These are phyloP conservation scores for Lachancea mirantina DNA, from an alignment of 805 yeast genomes.

Conservation along the genomic window DNA sequence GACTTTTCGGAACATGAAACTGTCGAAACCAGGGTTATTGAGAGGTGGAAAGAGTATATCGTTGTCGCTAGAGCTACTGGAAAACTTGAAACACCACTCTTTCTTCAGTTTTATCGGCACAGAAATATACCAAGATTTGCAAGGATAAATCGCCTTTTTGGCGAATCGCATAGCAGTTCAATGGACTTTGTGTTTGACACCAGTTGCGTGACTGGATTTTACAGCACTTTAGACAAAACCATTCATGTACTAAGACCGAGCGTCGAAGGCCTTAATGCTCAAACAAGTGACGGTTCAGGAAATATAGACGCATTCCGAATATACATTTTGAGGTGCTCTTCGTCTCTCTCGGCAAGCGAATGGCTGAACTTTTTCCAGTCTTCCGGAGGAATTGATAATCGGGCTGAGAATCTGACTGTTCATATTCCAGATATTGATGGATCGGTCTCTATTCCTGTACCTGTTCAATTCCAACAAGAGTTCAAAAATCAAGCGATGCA, in stretches of 20 bases:
- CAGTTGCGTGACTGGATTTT: slow-evolving; percentile 41
- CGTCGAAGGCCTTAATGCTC: neutral
- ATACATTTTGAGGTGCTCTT: slow-evolving; percentile 51
- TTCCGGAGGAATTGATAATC: slow-evolving; percentile 38
- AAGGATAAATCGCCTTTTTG: slow-evolving; percentile 1
- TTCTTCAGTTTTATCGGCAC: slow-evolving; percentile 54
- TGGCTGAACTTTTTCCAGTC: slow-evolving; percentile 59
- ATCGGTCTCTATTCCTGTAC: slow-evolving; percentile 22
- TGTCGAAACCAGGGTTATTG: slow-evolving; percentile 49
- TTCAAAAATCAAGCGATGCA: slow-evolving; percentile 9
- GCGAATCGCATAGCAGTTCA: slow-evolving; percentile 13
- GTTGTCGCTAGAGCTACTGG: slow-evolving; percentile 66
- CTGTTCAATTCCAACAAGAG: slow-evolving; percentile 9
- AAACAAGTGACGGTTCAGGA: neutral
- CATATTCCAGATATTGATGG: slow-evolving; percentile 36
- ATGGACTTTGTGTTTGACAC: slow-evolving; percentile 29
- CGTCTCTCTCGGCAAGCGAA: slow-evolving; percentile 45
- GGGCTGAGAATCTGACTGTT: slow-evolving; percentile 40
- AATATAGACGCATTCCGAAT: slow-evolving; percentile 19
- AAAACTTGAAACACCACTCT: slow-evolving; percentile 42
- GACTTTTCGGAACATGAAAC: slow-evolving; percentile 44
- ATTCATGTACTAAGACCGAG: slow-evolving; percentile 41
- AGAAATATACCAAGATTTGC: slow-evolving; percentile 30
- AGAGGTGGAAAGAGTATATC: slow-evolving; percentile 74
- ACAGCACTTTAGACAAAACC: slow-evolving; percentile 64